Evolutionary conservation across 139 green algal species (phyloP).

Genomic region (Tetradesmus obliquus): DNA sequence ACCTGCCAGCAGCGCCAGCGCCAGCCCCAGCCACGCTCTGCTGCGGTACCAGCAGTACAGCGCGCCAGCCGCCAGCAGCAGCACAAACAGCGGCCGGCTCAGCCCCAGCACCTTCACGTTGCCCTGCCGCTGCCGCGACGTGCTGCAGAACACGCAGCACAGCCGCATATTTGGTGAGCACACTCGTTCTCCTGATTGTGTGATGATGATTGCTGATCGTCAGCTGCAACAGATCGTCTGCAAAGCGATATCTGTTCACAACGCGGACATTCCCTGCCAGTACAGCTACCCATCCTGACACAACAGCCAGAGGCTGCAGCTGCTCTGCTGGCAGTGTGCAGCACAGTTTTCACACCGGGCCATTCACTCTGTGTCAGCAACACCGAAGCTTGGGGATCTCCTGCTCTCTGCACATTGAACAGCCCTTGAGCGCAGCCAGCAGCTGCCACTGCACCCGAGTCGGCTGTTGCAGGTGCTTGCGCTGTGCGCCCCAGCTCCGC

Average conservation of each 20-base stretch:
- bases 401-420: too few species aligned
- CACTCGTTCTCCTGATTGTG: too few species aligned
- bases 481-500: too few species aligned
- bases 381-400: too few species aligned
- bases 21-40: constrained; percentile 33
- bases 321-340: not conserved
- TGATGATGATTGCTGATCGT: too few species aligned
- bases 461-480: too few species aligned
- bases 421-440: too few species aligned
- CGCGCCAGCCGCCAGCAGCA: not conserved
- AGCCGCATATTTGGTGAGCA: not conserved
- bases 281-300: too few species aligned
- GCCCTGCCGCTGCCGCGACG: not conserved
- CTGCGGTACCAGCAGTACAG: constrained; percentile 32
- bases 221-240: not conserved
- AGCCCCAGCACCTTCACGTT: constrained; percentile 16
- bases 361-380: too few species aligned
- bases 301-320: not conserved
- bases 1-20: constrained; percentile 48
- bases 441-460: too few species aligned
- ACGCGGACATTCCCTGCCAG: too few species aligned
- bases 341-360: too few species aligned
- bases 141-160: not conserved
- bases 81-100: constrained; percentile 35
- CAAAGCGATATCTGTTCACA: not conserved